Evolutionary conservation across 2,329 filamentous ascomycete species (phyloP).

Genomic region (Trichoderma gracile): DNA sequence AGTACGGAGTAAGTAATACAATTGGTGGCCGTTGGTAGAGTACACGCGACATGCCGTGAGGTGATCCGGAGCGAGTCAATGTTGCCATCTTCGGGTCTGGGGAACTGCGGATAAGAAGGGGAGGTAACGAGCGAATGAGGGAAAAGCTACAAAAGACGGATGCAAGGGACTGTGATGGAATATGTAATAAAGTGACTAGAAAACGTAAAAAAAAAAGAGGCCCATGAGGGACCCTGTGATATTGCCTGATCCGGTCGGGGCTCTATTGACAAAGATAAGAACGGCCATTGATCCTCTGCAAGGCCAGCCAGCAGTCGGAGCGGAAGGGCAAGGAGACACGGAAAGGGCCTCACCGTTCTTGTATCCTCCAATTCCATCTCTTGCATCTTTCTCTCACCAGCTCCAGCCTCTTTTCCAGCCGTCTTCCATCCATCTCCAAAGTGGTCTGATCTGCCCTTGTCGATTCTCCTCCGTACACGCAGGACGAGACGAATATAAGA

Average conservation of each 20-base stretch:
- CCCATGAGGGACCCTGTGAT: neutral
- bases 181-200: too few relatives aligned
- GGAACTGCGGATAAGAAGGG: neutral
- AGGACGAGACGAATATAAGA: neutral
- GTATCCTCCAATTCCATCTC: too few relatives aligned
- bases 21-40: too few relatives aligned
- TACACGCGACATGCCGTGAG: too few relatives aligned
- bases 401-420: neutral
- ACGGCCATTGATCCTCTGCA: neutral
- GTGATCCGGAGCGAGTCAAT: neutral
- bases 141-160: too few relatives aligned
- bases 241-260: slow-evolving; percentile 1
- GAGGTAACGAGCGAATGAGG: neutral
- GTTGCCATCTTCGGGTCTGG: slow-evolving; percentile 5
- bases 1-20: neutral
- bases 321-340: neutral
- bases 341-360: slow-evolving; percentile 11
- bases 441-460: neutral
- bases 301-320: slow-evolving; percentile 9
- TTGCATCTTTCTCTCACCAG: neutral
- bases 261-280: slow-evolving; percentile 4
- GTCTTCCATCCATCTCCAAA: neutral
- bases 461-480: too few relatives aligned
- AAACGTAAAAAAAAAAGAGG: neutral
- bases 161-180: too few relatives aligned